Evolutionary conservation across 2,329 filamentous ascomycete genomes (phyloP), one percentile per base, ranked within the genome.

Genomic region (Talaromyces sp.): DNA sequence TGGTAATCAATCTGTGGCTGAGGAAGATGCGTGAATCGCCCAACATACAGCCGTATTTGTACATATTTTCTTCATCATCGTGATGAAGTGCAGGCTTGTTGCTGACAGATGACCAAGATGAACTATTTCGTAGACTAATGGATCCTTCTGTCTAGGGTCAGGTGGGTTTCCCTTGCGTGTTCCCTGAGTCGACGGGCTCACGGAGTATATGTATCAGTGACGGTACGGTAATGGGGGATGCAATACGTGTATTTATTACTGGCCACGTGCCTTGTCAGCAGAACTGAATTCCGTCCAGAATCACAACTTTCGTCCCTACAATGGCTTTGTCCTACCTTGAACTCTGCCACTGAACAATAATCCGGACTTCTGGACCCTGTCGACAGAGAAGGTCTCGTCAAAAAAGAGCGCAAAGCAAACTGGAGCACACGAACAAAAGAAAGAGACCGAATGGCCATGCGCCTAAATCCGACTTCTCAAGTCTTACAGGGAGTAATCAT

Each of bases 1-100:
- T 36, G 53, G 38, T 43, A 51, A 65, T 65, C 64, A 51, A 65
- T 65, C 64, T 65, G 64, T 65, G 64, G 64, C 64, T 62, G 64
- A 34, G 58, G 27, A 17, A n/a, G 56, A 27, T 54, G 51, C 56
- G 43, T 36, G 29, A 13, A 11, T 22, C 34, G 60, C 15, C 60
- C 40, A 60, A 47, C 25, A 47, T 47, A 45, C 22, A 15, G 38
- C 25, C 27, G 1, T 34, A 10, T 47, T 19, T 60, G 25, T 27
- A 54, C 15, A n/a, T 13, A 13, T 34, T n/a, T 13, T 27, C 47
- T 34, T 17, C 29, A n/a, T 54, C 10, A 1, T 51, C 6, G 22
- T 5, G 25, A 10, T 29, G 47, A 29, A 51, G 25, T 17, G 25
- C 22, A 27, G 17, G 34, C 49, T 11, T 11, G 17, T 53, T 19